Evolutionary conservation across 2,329 filamentous ascomycete species (phyloP), one percentile per base, ranked within the genome.

Genomic region (Neocatenulostroma microsporum): DNA sequence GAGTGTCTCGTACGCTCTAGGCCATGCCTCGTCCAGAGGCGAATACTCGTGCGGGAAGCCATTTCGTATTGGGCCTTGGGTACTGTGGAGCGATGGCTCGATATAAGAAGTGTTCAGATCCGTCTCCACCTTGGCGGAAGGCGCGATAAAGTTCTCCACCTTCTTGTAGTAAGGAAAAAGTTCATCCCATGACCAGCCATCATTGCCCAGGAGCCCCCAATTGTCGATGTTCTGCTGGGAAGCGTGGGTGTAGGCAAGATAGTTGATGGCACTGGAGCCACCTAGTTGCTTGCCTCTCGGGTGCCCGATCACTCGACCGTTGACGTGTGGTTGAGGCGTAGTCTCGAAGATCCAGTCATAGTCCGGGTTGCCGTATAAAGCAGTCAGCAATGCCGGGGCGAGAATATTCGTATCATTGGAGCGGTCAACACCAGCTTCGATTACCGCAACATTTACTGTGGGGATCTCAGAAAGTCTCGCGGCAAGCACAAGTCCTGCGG

Each of bases 231-330:
- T 56, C 2, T 35, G 46, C 26, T 45, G 49, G 5, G 51, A 50
- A 4, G 51, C 57, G 18, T 54, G 50, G 13, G 58, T 50, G 39
- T 55, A 55, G 41, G 56, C 55, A 4, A 56, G 35, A 32, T 60
- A 61, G 36, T 66, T 67, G 28, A 65, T 63, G 0, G 54, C 60
- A 21, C 54, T 59, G 14, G 34, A 36, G 24, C 31, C 37, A 7
- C 37, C 31, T n/a, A 30, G 15, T 10, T 39, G 37, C 21, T 45
- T 44, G 21, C 31, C 31, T 18, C 32, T 31, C 9, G 37, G 37
- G n/a, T 46, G 38, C n/a, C 28, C 28, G n/a, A 37, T 21, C 4
- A 37, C 21, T 11, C 34, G 26, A 14, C 31, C 17, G 21, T 37
- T 37, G 21, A 37, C 20, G 21, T 31, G 9, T 18, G 26, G 26